These are phyloP conservation scores for Aristolochia contorta DNA, from an alignment of 164 flowering plant genomes.

Conservation along the genomic window DNA sequence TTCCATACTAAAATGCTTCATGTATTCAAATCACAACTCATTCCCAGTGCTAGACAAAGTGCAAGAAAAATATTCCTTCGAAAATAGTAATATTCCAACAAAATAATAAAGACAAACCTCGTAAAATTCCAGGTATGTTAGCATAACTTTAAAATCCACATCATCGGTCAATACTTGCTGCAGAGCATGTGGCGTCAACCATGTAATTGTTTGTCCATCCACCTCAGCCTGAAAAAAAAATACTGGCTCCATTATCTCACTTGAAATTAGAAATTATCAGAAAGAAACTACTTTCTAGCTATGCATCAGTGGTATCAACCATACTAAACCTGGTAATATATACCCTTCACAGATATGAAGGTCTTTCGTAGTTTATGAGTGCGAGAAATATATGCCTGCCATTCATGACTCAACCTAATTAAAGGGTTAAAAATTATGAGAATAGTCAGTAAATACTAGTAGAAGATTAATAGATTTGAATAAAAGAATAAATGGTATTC, in stretches of 20 bases:
- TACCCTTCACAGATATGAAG: conserved; percentile 87
- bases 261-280: background rate
- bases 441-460: background rate
- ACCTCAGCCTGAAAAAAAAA: conserved; percentile 55
- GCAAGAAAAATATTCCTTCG: no score
- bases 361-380: conserved; percentile 74
- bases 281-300: background rate
- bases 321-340: conserved; percentile 70
- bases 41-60: no score
- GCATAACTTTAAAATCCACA: conserved; percentile 69
- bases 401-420: conserved; percentile 86
- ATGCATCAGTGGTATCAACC: background rate
- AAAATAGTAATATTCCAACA: no score
- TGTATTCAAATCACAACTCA: no score
- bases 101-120: conserved; percentile 39
- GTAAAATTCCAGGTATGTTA: conserved; percentile 75
- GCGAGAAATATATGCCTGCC: conserved; percentile 90
- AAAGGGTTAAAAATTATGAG: background rate
- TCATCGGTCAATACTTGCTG: conserved; percentile 90
- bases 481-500: background rate
- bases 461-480: background rate
- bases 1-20: no score
- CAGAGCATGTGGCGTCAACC: conserved; percentile 80
- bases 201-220: conserved; percentile 79
- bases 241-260: background rate